Evolutionary conservation across 768 basidiomycete genomes (phyloP), one percentile per base, ranked within the genome.

Genomic region (Lactarius sp.): DNA sequence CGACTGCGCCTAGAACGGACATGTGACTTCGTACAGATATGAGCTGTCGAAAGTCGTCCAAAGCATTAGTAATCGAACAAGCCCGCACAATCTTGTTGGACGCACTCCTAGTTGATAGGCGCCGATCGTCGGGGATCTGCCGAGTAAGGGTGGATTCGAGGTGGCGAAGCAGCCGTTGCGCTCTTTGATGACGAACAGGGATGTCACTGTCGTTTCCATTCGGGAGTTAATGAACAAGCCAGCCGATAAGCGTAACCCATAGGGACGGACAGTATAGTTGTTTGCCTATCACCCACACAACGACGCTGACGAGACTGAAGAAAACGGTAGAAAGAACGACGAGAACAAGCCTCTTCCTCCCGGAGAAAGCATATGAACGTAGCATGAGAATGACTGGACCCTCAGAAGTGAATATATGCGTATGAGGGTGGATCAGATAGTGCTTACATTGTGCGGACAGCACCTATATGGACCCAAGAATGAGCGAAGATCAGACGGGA

Each of bases 301-400:
- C 54, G 31, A 56, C 44, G 9, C 54, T 39, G 39, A 57, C 46
- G 27, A 67, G 27, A 52, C 20, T 33, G 13, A 36, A 20, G 39
- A 67, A 60, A 31, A 20, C 33, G 16, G 20, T 8, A 1, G 12
- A 57, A 16, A 67, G 66, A 36, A n/a, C 6, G 59, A 42, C 42
- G 6, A 67, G 63, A 41, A 65, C 6, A 1, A 10, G 10, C 31
- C 22, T 51, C 36, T 3, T 41, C 34, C 59, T 59, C 13, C 63
- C 66, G 13, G 66, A 33, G 52, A 67, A 67, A 4, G 66, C 63
- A 18, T 67, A 65, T 9, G 66, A 55, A 37, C 66, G 66, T 41
- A 67, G 39, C 66, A 67, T 65, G 10, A 67, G 47, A 20, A 67
- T 64, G 27, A 60, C 66, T 67, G 20, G 18, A 57, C 1, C 3